These are phyloP conservation scores for Thymus mandschuricus DNA, from an alignment of 257 asterid genomes.

Conservation along the genomic window DNA sequence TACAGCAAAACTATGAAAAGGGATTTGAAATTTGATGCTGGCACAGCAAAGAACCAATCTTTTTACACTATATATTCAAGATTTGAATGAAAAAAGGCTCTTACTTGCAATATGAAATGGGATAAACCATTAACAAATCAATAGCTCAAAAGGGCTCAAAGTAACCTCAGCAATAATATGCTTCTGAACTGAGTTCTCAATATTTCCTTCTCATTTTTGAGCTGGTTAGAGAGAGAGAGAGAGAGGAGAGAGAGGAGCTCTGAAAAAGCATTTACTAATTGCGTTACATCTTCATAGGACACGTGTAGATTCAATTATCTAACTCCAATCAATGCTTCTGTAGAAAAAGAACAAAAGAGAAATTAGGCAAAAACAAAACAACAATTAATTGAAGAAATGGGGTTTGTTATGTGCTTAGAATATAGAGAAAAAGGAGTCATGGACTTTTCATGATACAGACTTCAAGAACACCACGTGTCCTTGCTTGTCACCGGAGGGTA, in stretches of 20 bases:
- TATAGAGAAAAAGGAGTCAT: conserved; percentile 30
- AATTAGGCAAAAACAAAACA: conserved; percentile 31
- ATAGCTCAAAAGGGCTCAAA: conserved; percentile 36
- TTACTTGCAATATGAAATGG: conserved; percentile 41
- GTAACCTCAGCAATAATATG: conserved; percentile 24
- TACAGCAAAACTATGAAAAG: conserved; percentile 20
- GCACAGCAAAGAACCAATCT: conserved; percentile 35
- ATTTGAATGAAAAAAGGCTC: conserved; percentile 33
- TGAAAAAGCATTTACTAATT: conserved; percentile 47
- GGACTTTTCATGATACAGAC: conserved; percentile 52
- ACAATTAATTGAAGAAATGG: neutral
- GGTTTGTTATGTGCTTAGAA: conserved; percentile 26
- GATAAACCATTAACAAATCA: conserved; percentile 31
- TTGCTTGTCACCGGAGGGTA: conserved; percentile 40
- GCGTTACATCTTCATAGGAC: conserved; percentile 49
- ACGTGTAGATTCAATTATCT: conserved; percentile 86
- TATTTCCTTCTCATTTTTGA: conserved; percentile 17
- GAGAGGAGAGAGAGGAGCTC: conserved; percentile 32
- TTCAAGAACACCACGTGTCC: conserved; percentile 66
- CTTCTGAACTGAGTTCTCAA: conserved; percentile 27
- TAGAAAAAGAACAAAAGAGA: conserved; percentile 20
- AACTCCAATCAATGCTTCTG: conserved; percentile 70
- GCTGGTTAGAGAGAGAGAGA: conserved; percentile 28
- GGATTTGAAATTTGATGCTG: conserved; percentile 23
- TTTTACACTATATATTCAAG: conserved; percentile 13